Base-by-base conservation (phyloP, 2,329 filamentous ascomycete species). In the Fusarium lyarnte region DNA sequence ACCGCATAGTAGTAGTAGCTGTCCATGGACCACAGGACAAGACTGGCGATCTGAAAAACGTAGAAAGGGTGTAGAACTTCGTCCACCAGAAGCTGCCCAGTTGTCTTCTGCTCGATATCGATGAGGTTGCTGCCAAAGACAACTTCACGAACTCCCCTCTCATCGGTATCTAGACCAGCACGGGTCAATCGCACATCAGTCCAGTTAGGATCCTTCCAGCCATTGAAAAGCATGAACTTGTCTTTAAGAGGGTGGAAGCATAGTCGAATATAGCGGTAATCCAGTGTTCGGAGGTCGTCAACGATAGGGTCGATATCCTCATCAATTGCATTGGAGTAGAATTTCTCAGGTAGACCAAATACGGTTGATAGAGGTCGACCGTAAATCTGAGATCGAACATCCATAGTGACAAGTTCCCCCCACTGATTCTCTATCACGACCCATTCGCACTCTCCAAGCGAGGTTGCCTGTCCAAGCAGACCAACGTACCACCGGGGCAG, bases 41-140 rank as follows among this genome's bases (percentile, higher is more conserved):
- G 85, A 85, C 96, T 98, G 52, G 95, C 95, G 77, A 98, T 92
- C 82, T 99, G 96, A 79, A 99, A 99, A 62, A 99, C 92, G 80
- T 99, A 99, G 81, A 99, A 99, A 0, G 96, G 97, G 79, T 99
- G 96, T 77, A 99, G 94, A 25, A 94, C 94, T 85, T 99, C 96
- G 76, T 99, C 95, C 25, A 97, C 87, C 19, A 99, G 86, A 52
- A 99, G 88, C 78, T 97, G 93, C 3, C 90, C 87, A 21, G 92
- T 88, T 3, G 93, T 91, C 83, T 98, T 99, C 78, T 98, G 92
- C 77, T 97, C 90, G 74, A 99, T 97, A 71, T 98, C 93, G 74
- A 99, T 97, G 64, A 94, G 82, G 77, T 99, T 99, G 63, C 87
- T 88, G 41, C 95, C 95, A 81, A 99, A 99, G 9, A 98, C 93